Base-by-base conservation (phyloP, 805 yeast species). In the Candida nanaspora region DNA sequence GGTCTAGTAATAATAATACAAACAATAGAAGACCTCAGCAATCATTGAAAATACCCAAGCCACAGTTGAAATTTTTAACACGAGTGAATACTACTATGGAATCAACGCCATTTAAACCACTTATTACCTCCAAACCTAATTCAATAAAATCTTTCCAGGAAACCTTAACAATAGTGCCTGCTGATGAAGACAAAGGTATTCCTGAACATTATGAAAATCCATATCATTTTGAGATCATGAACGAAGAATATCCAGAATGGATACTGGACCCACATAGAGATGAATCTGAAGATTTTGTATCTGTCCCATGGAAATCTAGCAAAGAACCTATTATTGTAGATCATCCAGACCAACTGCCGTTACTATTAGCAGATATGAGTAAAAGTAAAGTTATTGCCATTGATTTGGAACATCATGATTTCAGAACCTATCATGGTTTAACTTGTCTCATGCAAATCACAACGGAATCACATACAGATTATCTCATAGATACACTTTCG, bases 381-480 rank as follows among this genome's bases (percentile, higher is more conserved):
- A 54, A 58, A 3, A 69, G 70, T 42, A 62, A 68, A 2, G 95
- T 78, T 41, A 75, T 93, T 31, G 98, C 98, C 2, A 82, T 93
- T 14, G 99, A 93, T 69, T 73, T 93, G 45, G 99, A 93, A 56
- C 98, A 93, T 61, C 98, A 93, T 56, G 97, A 89, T 55, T 83
- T 75, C 57, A 73, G 97, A 59, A 72, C 96, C 0, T 93, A 86
- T 52, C 81, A 83, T 52, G 99, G 99, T 33, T 65, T 93, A 33
- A 93, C 88, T 1, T 88, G 89, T 59, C 65, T 93, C 35, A 87
- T 93, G 95, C 99, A 93, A 63, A 82, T 93, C 15, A 83, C 94
- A 40, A 79, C 82, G 18, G 75, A 77, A n/a, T 45, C 58, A 7
- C 54, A 56, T 19, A 47, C 43, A 22, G 98, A 93, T 63, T 93